Percentiles rank a stretch among this genome's conserved stretches.
Conservation (phyloP, 2,329 filamentous ascomycete genomes). For the Apiospora saccharicola region DNA sequence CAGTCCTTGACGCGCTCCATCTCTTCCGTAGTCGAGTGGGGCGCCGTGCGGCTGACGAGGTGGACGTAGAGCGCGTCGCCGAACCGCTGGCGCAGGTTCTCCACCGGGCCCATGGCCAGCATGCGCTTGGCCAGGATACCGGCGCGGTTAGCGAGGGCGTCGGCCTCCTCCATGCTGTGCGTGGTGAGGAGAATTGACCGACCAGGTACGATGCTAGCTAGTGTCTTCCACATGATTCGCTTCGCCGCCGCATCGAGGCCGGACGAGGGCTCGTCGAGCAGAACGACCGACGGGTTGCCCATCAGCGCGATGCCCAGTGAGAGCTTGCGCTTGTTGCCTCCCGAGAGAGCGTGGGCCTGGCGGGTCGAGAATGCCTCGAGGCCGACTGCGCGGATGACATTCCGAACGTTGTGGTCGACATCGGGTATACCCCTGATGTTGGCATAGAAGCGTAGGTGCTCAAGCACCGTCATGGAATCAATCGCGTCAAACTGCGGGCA, state of each 20-base stretch:
- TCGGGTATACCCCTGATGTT: slow-evolving; percentile 80
- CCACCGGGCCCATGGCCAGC: slow-evolving; percentile 82
- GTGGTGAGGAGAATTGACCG: slow-evolving; percentile 89
- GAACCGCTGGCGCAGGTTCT: slow-evolving; percentile 75
- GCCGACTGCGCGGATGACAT: slow-evolving; percentile 83
- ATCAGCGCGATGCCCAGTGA: slow-evolving; percentile 89
- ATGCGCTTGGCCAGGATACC: slow-evolving; percentile 88
- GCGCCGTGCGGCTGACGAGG: slow-evolving; percentile 77
- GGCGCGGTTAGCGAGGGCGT: slow-evolving; percentile 82
- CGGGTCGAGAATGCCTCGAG: slow-evolving; percentile 73
- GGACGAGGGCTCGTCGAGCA: slow-evolving; percentile 88
- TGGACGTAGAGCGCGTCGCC: slow-evolving; percentile 85
- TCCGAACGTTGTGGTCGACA: slow-evolving; percentile 77
- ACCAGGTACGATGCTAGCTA: slow-evolving; percentile 75
- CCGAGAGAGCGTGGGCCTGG: slow-evolving; percentile 81
- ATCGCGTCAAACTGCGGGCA: slow-evolving; percentile 90
- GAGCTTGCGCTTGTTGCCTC: slow-evolving; percentile 94
- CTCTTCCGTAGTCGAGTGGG: slow-evolving; percentile 73
- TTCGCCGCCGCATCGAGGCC: slow-evolving; percentile 93
- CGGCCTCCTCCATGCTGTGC: slow-evolving; percentile 95
- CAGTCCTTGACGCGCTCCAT: slow-evolving; percentile 72
- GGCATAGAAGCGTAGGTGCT: slow-evolving; percentile 90
- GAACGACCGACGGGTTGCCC: slow-evolving; percentile 85
- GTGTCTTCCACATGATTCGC: slow-evolving; percentile 89
- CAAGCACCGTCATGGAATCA: slow-evolving; percentile 87